Evolutionary conservation across 2,329 filamentous ascomycete species (phyloP).

Genomic region (Colletotrichum phormii): DNA sequence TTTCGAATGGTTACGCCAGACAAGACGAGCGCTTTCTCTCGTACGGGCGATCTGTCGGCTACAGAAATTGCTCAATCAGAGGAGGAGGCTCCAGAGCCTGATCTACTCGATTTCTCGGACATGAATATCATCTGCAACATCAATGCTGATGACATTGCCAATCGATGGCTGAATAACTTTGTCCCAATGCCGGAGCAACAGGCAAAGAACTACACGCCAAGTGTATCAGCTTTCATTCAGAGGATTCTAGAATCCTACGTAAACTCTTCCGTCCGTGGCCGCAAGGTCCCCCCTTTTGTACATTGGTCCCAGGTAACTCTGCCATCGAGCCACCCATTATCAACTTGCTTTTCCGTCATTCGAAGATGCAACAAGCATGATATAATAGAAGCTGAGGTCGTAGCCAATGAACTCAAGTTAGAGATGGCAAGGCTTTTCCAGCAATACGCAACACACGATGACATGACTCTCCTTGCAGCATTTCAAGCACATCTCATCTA

Average conservation of each 20-base stretch:
- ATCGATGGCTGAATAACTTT: constrained; percentile 61
- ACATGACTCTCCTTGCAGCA: constrained; percentile 50
- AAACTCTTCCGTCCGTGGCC: constrained; percentile 49
- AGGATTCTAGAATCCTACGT: constrained; percentile 58
- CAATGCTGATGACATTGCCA: constrained; percentile 58
- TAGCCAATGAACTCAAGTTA: constrained; percentile 49
- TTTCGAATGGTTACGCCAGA: not conserved
- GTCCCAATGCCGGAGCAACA: constrained; percentile 57
- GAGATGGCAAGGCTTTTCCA: constrained; percentile 57
- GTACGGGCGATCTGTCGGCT: too few species aligned
- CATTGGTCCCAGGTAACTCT: constrained; percentile 51
- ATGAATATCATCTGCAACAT: constrained; percentile 57
- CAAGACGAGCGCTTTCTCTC: not conserved
- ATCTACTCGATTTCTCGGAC: constrained; percentile 47
- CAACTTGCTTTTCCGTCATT: constrained; percentile 54
- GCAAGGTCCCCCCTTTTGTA: constrained; percentile 55
- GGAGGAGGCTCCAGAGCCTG: not conserved
- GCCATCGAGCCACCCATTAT: constrained; percentile 46
- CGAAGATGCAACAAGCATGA: constrained; percentile 53
- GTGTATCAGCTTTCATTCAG: constrained; percentile 52
- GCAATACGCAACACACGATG: constrained; percentile 41
- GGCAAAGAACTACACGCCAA: constrained; percentile 53
- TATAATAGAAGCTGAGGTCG: constrained; percentile 38
- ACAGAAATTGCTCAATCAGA: not conserved
- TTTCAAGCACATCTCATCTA: constrained; percentile 69